Percentiles rank a stretch among this genome's conserved stretches.
Evolutionary conservation across 1,284 basidiomycete species (phyloP).

Genomic region (Cryptococcus neoformans): DNA sequence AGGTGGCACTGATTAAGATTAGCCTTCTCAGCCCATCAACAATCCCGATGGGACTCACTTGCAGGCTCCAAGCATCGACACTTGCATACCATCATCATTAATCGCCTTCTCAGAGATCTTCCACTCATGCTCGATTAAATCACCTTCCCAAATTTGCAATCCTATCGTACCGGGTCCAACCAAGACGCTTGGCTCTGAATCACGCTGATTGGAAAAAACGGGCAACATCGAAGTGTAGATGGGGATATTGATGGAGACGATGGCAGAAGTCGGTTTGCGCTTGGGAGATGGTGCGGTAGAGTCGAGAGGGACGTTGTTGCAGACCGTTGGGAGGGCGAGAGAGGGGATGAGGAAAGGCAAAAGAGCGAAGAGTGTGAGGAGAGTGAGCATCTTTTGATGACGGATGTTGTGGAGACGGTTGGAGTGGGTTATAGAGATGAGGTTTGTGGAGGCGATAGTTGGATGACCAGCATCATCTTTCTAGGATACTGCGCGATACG

Average conservation of each 20-base stretch:
- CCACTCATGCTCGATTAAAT: conserved; percentile 1
- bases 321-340: not conserved
- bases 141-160: not conserved
- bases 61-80: not conserved
- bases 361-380: not conserved
- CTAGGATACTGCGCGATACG: too few species aligned
- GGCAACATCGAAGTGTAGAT: not conserved
- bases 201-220: not conserved
- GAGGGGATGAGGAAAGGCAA: not conserved
- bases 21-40: not conserved
- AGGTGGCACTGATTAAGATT: not conserved
- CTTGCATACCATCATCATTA: not conserved
- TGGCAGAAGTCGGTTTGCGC: not conserved
- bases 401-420: too few species aligned
- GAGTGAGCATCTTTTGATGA: not conserved
- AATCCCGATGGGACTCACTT: not conserved
- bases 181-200: not conserved
- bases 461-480: too few species aligned
- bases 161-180: not conserved
- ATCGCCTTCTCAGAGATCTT: not conserved
- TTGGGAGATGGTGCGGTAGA: not conserved
- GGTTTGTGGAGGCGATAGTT: not conserved
- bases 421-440: not conserved
- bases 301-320: not conserved
- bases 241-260: not conserved